Base-by-base conservation (phyloP, 305 asterid genomes). In the Fraxinus latifolia region DNA sequence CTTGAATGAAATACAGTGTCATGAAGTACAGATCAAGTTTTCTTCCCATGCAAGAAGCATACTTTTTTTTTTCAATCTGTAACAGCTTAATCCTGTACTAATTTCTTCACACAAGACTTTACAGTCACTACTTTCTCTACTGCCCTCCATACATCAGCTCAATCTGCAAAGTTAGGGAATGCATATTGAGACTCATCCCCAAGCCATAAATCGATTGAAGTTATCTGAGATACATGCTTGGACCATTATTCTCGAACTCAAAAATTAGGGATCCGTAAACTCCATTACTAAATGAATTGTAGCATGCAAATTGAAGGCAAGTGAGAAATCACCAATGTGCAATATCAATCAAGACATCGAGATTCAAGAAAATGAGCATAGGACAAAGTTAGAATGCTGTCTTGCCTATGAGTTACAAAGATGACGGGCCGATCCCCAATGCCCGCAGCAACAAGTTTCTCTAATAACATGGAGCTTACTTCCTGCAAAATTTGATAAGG, bases 361-460 rank as follows among this genome's bases (percentile, higher is more conserved):
- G 36, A 23, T 79, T 79, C 73, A 34, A 55, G 58, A 37, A 27
- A 39, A 78, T 31, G 21, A 1, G 79, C 12, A 19, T 9, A 47
- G 70, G 21, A 17, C 77, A 85, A 34, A 68, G 65, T 71, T 71
- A 67, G 58, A 67, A 83, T 65, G 83, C 7, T 72, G 74, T 79
- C 91, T 89, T 79, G 77, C 99, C 99, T 96, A 87, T 96, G 98
- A n/a, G 99, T 93, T 60, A 96, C 91, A 85, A 93, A 96, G 81
- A 96, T 89, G 77, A 96, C 98, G 0, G 98, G 99, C 29, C 98
- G 94, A 83, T 93, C 93, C 72, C 99, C 99, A 87, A 96, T 94
- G 76, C 98, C 99, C 44, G 98, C 98, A 84, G 92, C 90, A 81
- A 91, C 85, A 82, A 96, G 97, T 91, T 92, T 96, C 79, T 92